These are phyloP conservation scores for Pseudocercospora vitis DNA, from an alignment of 2,329 filamentous ascomycete genomes.

Conservation along the genomic window DNA sequence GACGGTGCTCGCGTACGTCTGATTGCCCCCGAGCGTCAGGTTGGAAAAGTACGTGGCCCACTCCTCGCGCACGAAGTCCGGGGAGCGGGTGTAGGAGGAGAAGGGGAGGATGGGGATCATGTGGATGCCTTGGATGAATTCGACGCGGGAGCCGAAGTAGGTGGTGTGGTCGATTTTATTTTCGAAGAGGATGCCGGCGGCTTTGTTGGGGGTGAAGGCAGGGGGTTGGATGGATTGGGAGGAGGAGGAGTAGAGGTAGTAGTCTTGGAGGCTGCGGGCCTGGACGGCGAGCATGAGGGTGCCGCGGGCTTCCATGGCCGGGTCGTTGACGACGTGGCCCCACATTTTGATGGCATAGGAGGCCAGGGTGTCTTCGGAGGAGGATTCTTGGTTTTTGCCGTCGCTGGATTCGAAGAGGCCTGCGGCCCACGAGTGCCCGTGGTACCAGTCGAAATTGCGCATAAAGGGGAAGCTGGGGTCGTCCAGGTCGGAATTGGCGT, in stretches of 20 bases:
- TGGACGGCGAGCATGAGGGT: slow-evolving; percentile 83
- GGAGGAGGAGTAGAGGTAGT: slow-evolving; percentile 74
- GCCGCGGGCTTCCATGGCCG: slow-evolving; percentile 73
- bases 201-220: slow-evolving; percentile 78
- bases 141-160: slow-evolving; percentile 66
- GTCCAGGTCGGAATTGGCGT: slow-evolving; percentile 68
- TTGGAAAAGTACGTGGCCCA: slow-evolving; percentile 77
- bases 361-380: slow-evolving; percentile 85
- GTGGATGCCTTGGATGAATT: slow-evolving; percentile 65
- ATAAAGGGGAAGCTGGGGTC: slow-evolving; percentile 80
- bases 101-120: slow-evolving; percentile 75
- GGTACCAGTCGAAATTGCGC: slow-evolving; percentile 87
- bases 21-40: slow-evolving; percentile 46
- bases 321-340: slow-evolving; percentile 75
- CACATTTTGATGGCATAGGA: slow-evolving; percentile 91
- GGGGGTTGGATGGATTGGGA: slow-evolving; percentile 73
- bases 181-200: slow-evolving; percentile 69
- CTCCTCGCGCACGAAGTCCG: slow-evolving; percentile 74
- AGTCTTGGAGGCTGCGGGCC: slow-evolving; percentile 69
- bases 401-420: slow-evolving; percentile 69
- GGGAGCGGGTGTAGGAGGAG: slow-evolving; percentile 65
- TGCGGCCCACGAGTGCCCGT: slow-evolving; percentile 92
- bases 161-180: slow-evolving; percentile 94
- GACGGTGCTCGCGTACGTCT: slow-evolving; percentile 58
- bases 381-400: slow-evolving; percentile 84